Base-by-base conservation (phyloP, 2,329 filamentous ascomycete genomes). In the Rachicladosporium sp. region DNA sequence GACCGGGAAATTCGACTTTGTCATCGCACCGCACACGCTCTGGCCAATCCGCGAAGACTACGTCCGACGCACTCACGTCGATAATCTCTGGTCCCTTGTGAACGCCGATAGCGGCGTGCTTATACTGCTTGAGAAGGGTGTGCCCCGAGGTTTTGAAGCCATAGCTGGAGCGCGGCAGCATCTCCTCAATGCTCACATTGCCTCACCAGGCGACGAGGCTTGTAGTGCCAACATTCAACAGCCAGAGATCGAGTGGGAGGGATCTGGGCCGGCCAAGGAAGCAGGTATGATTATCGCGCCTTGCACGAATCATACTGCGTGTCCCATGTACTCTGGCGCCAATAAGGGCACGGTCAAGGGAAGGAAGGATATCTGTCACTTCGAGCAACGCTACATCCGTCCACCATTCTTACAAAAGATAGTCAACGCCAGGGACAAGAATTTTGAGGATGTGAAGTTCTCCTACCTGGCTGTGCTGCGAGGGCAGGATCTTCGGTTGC, bases 401-500 rank as follows among this genome's bases (percentile, higher is more conserved):
- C 91, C 91, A 1, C 66, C 69, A 0, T 95, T 88, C 59, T 70
- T 95, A 40, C 86, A 93, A 56, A 73, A 73, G 35, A 71, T 96
- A 35, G 66, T 93, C 12, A 74, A 76, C 11, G 77, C 74, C 15
- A 69, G 63, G 45, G 73, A 79, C 50, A 75, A 75, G 46, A 95
- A 93, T 57, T 83, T 93, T 55, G 89, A 94, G 57, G 87, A 96
- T 53, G 73, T 94, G 10, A 74, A 86, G 51, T 98, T 88, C 62
- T 93, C 84, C 57, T 98, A 94, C 58, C 56, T 98, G 10, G 82
- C 82, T 3, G 73, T 96, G 11, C 83, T 85, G 54, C 79, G 88
- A 12, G 91, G 91, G 5, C 69, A 76, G 8, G 69, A 80, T 52
- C 62, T 70, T 4, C 71, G 76, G 7, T 50, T 54, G 5, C 44